Percentiles rank a stretch among this genome's conserved stretches.
Evolutionary conservation across 225 moss, liverwort and hornwort species (phyloP).

Genomic region (Bryoerythrophyllum caledonicum): DNA sequence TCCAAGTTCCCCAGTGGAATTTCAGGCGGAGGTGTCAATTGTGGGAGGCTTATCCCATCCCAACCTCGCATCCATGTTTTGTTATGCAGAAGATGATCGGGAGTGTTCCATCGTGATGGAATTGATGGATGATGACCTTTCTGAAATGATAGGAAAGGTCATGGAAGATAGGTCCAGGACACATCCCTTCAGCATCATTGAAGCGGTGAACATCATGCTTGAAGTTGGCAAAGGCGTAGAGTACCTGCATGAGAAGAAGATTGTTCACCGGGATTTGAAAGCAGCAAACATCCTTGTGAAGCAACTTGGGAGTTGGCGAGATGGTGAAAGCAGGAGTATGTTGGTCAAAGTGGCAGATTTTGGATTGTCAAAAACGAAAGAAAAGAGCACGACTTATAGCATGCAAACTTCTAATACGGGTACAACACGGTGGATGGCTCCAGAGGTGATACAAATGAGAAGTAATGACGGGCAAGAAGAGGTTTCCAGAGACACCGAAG

Average conservation of each 20-base stretch:
- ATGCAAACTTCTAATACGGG: background rate
- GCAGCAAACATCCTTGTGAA: background rate
- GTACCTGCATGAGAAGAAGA: background rate
- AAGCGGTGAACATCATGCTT: background rate
- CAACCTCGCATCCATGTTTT: no score
- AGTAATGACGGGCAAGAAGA: fast-evolving
- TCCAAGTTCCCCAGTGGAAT: no score
- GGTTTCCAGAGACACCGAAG: no score
- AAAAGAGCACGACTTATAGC: background rate
- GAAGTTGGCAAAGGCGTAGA: background rate
- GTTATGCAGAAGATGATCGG: no score
- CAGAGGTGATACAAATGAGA: background rate
- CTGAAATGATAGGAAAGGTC: no score
- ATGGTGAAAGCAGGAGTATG: background rate
- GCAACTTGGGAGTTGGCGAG: background rate
- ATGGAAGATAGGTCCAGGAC: no score
- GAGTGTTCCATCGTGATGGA: no score
- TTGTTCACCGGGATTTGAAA: conserved; percentile 4
- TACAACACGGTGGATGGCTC: background rate
- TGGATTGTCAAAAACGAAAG: background rate
- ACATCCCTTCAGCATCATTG: background rate
- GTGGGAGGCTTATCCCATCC: no score
- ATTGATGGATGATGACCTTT: no score
- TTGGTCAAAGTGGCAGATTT: background rate
- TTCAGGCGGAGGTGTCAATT: no score